A percentile compares a stretch with the other conserved stretches of the same genome.
phyloP scores from a whole-genome alignment of 2,329 filamentous ascomycete genomes.

The Thermothelomyces thermophilus region DNA sequence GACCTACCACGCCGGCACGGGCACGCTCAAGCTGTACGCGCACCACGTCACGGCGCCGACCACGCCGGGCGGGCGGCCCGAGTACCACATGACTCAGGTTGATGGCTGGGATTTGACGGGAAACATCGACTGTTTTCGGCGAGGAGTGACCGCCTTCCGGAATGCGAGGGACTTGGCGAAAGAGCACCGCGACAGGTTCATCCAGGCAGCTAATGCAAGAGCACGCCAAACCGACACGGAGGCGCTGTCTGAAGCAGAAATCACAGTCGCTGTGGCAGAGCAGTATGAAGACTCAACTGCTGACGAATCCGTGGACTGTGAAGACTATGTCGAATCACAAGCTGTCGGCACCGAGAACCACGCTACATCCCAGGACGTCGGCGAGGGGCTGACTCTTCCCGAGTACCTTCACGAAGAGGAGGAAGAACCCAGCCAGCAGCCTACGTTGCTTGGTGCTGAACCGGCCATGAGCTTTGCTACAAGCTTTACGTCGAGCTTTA shows the following conservation, averaged over 20 bases:
- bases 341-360: conserved; percentile 12
- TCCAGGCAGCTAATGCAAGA: conserved; percentile 22
- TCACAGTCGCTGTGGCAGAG: conserved; percentile 1
- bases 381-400: conserved; percentile 14
- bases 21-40: conserved; percentile 13
- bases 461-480: conserved; percentile 16
- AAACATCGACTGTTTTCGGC: conserved; percentile 27
- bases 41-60: conserved; percentile 32
- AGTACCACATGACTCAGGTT: conserved; percentile 38
- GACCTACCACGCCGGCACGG: conserved; percentile 33
- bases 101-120: conserved; percentile 26
- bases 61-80: conserved; percentile 27
- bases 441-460: conserved; percentile 14
- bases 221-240: conserved; percentile 10
- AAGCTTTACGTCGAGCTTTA: conserved; percentile 14
- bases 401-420: conserved; percentile 16
- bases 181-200: conserved; percentile 31
- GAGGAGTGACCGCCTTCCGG: conserved; percentile 34
- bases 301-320: conserved; percentile 16
- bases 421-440: conserved; percentile 14
- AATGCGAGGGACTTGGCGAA: conserved; percentile 36
- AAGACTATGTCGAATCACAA: conserved; percentile 15
- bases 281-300: conserved; percentile 1
- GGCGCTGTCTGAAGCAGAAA: neutral
- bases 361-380: conserved; percentile 4